phyloP scores from a whole-genome alignment of 1,139 yeast species.

The Lodderomyces parapsilosis region DNA sequence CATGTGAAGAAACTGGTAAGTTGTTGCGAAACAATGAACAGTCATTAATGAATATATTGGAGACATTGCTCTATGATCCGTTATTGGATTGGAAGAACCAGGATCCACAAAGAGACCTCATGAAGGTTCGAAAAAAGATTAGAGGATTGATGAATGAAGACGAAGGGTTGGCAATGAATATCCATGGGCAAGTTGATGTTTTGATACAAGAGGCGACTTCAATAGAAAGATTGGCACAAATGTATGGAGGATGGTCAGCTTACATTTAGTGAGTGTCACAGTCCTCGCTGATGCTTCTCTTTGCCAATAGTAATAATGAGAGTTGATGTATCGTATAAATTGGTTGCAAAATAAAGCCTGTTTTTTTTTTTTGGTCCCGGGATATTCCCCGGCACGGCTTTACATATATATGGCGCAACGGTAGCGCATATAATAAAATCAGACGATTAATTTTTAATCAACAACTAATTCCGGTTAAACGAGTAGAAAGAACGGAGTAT shows the following conservation, averaged over 20 bases:
- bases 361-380: background rate
- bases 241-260: conserved; percentile 97
- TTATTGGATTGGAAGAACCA: conserved; percentile 66
- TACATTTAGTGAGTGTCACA: conserved; percentile 26
- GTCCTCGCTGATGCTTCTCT: too few relatives aligned
- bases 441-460: background rate
- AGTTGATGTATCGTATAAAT: background rate
- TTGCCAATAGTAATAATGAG: too few relatives aligned
- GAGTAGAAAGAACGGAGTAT: background rate
- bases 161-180: conserved; percentile 84
- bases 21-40: conserved; percentile 79
- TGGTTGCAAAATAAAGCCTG: background rate
- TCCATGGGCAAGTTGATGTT: conserved; percentile 90
- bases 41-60: conserved; percentile 87
- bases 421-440: background rate
- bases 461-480: too few relatives aligned
- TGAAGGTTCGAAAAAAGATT: conserved; percentile 73
- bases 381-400: background rate
- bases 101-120: conserved; percentile 68
- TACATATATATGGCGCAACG: too few relatives aligned
- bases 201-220: conserved; percentile 83
- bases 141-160: conserved; percentile 76
- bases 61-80: conserved; percentile 91
- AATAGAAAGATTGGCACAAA: conserved; percentile 65
- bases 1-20: conserved; percentile 81